A percentile compares a stretch with the other conserved stretches of the same genome.
phyloP scores from a whole-genome alignment of 2,329 filamentous ascomycete genomes.

The Calonectria honghensis region DNA sequence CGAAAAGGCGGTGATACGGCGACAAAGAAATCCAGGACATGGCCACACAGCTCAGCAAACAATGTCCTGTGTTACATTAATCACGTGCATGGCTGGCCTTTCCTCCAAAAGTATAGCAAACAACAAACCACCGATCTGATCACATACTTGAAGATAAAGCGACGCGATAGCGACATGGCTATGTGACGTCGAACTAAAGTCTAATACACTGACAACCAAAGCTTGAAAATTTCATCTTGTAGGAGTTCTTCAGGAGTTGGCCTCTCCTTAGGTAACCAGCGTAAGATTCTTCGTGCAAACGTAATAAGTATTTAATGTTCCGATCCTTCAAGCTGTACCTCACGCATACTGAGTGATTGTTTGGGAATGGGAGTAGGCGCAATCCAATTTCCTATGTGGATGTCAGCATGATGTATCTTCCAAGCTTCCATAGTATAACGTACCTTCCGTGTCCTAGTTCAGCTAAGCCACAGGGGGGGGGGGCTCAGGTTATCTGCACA shows the following conservation, averaged over 20 bases:
- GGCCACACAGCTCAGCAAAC: background rate
- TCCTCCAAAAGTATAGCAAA: background rate
- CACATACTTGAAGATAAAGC: background rate
- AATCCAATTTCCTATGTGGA: background rate
- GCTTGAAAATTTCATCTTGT: background rate
- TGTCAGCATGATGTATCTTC: background rate
- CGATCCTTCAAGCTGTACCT: background rate
- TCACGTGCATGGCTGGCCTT: background rate
- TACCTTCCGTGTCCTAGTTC: background rate
- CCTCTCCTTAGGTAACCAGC: background rate
- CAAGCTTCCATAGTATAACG: background rate
- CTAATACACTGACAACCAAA: background rate
- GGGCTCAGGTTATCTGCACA: no score
- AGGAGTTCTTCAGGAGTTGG: background rate
- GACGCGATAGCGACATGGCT: no score
- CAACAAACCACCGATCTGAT: background rate
- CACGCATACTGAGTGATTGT: background rate
- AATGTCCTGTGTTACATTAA: background rate
- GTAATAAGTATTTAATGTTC: background rate
- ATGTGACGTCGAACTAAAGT: background rate
- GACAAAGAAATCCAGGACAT: background rate
- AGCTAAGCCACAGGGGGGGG: no score
- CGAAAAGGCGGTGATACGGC: background rate
- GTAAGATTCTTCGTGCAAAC: background rate
- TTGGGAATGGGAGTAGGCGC: background rate